Conservation (phyloP, 768 basidiomycete genomes). For the Pulveroboletus sp. region DNA sequence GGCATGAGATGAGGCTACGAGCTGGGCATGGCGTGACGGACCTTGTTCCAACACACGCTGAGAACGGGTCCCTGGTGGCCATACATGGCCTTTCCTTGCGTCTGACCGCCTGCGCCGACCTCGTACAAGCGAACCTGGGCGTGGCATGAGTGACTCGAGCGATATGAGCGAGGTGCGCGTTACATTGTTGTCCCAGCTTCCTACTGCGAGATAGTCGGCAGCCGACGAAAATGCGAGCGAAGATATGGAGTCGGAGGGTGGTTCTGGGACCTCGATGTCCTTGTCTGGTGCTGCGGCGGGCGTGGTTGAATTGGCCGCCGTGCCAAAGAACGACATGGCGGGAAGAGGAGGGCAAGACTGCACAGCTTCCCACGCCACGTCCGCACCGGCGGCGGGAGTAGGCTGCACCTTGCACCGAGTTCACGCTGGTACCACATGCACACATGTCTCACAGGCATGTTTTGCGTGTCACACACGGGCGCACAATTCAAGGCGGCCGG, state of each 20-base stretch:
- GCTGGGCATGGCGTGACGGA: slow-evolving; percentile 24
- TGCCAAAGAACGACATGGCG: slow-evolving; percentile 44
- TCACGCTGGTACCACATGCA: slow-evolving; percentile 22
- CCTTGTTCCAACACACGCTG: slow-evolving; percentile 89
- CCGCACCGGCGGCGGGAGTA: no score
- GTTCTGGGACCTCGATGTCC: slow-evolving; percentile 78
- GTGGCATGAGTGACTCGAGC: slow-evolving; percentile 7
- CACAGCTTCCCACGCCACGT: slow-evolving; percentile 27
- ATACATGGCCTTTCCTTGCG: slow-evolving; percentile 89
- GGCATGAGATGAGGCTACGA: slow-evolving; percentile 4
- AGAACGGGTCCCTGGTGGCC: slow-evolving; percentile 88
- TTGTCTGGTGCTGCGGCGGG: slow-evolving; percentile 52
- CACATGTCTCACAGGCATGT: not conserved
- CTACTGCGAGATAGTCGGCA: slow-evolving; percentile 89
- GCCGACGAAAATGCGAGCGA: slow-evolving; percentile 79
- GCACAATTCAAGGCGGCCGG: no score
- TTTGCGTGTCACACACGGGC: no score
- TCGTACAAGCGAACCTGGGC: slow-evolving; percentile 88
- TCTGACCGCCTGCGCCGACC: slow-evolving; percentile 74
- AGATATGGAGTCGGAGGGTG: slow-evolving; percentile 86
- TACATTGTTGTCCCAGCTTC: slow-evolving; percentile 93
- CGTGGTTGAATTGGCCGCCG: slow-evolving; percentile 31
- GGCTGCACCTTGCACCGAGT: slow-evolving; percentile 22
- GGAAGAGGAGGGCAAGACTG: slow-evolving; percentile 2
- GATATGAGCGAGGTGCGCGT: not conserved